Conservation (phyloP, 257 asterid species). For the Solanum pimpinellifolium region DNA sequence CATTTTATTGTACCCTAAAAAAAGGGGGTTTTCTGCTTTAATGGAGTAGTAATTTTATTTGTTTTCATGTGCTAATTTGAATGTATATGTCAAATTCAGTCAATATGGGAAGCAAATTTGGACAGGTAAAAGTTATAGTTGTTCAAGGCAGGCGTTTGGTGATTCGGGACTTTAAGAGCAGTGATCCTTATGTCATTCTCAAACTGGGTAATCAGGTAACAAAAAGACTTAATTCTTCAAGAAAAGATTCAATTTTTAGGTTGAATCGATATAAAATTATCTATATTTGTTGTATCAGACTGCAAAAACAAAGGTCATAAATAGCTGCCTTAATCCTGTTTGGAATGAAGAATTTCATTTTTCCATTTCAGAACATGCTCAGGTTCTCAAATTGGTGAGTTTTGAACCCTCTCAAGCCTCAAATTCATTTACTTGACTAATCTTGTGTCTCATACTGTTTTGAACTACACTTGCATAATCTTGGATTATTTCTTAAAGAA, state of each 20-base stretch:
- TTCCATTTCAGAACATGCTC: slow-evolving; percentile 28
- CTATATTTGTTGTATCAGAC: slow-evolving; percentile 10
- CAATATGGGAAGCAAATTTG: slow-evolving; percentile 24
- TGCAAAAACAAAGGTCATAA: slow-evolving; percentile 34
- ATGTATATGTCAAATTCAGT: neutral
- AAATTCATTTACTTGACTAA: neutral
- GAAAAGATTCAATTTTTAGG: too few relatives aligned
- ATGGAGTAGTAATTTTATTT: neutral
- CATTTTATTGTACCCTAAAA: neutral
- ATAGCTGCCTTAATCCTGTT: slow-evolving; percentile 33
- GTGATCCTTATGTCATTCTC: slow-evolving; percentile 42
- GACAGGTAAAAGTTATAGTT: slow-evolving; percentile 28
- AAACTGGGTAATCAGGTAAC: slow-evolving; percentile 35
- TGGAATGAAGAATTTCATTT: slow-evolving; percentile 43
- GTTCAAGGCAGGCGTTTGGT: slow-evolving; percentile 24
- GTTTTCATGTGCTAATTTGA: neutral
- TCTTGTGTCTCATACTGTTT: neutral
- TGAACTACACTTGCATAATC: neutral
- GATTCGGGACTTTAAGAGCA: slow-evolving; percentile 33
- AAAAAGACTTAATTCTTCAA: neutral
- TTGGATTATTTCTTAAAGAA: neutral
- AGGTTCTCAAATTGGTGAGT: slow-evolving; percentile 28
- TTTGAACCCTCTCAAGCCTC: neutral
- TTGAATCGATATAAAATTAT: neutral
- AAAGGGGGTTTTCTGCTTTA: neutral